Evolutionary conservation across 2,329 filamentous ascomycete genomes (phyloP).

Genomic region (Emericellopsis cladophorae): DNA sequence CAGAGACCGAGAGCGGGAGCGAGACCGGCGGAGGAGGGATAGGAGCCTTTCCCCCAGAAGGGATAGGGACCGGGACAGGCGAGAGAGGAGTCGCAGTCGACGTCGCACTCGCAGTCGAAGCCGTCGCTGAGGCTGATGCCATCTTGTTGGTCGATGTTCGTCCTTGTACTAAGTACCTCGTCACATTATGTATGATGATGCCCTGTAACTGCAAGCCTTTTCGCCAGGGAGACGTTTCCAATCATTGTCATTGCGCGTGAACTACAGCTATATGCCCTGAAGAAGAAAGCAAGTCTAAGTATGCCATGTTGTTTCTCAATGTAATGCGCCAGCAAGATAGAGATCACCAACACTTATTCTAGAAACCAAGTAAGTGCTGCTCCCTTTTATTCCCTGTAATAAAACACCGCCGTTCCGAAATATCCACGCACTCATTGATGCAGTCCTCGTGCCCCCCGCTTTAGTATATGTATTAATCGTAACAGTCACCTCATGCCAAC

Average conservation of each 20-base stretch:
- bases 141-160: neutral
- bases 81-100: slow-evolving; percentile 24
- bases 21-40: slow-evolving; percentile 12
- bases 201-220: too few species aligned
- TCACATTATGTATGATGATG: neutral
- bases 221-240: too few species aligned
- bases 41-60: slow-evolving; percentile 21
- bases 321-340: neutral
- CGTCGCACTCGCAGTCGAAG: slow-evolving; percentile 16
- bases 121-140: neutral
- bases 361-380: neutral
- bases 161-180: neutral
- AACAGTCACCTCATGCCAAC: too few species aligned
- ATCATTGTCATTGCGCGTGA: too few species aligned
- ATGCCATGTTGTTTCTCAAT: too few species aligned
- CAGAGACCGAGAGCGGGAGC: slow-evolving; percentile 13
- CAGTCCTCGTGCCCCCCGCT: too few species aligned
- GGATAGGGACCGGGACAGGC: slow-evolving; percentile 17
- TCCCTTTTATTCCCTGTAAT: neutral
- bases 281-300: neutral
- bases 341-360: neutral
- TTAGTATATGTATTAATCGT: too few species aligned
- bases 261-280: neutral
- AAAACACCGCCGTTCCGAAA: neutral
- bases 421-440: neutral